Base-by-base conservation (phyloP, 257 asterid genomes). In the Ophiorrhiza pumila region DNA sequence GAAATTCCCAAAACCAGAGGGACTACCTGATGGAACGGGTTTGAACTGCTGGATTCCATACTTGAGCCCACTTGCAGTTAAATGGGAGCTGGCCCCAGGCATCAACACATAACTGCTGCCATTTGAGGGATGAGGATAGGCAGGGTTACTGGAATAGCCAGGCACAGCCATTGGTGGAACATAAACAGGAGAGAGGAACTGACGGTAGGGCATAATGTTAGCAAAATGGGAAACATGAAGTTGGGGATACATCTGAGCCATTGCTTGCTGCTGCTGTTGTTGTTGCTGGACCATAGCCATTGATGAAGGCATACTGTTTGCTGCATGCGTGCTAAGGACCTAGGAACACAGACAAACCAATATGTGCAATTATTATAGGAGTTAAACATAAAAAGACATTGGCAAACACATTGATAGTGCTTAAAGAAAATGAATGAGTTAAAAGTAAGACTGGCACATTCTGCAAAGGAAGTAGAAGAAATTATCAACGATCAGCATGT, bases 171-270 rank as follows among this genome's bases (percentile, higher is more conserved):
- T 85, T 64, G 91, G 97, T 9, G 96, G 99, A 67, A 90, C 97
- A 76, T 90, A 91, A 46, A 94, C 87, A 4, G 97, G 96, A 65
- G 97, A 80, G 58, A 87, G 69, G 77, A 74, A 87, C 83, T 90
- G 98, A 59, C 95, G 96, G 69, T 87, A 91, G 42, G 97, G 98
- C 97, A 95, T 90, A n/a, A 91, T 29, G 84, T 89, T 90, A 61
- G 92, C 81, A 76, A 77, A 92, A 82, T 87, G 96, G 77, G 96
- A 86, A 65, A 90, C 89, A 46, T 89, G 96, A 74, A 93, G 86
- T 32, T 91, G 97, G 74, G 96, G 96, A 83, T 88, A 95, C 97
- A 95, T 89, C 91, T 95, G 99, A 10, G 98, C 90, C 66, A 95
- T 80, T 75, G 90, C 81, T 73, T 85, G 88, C 35, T 86, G 92